Evolutionary conservation across 192 early-diverging fungal species (phyloP).

Genomic region (Coemansia sp.): DNA sequence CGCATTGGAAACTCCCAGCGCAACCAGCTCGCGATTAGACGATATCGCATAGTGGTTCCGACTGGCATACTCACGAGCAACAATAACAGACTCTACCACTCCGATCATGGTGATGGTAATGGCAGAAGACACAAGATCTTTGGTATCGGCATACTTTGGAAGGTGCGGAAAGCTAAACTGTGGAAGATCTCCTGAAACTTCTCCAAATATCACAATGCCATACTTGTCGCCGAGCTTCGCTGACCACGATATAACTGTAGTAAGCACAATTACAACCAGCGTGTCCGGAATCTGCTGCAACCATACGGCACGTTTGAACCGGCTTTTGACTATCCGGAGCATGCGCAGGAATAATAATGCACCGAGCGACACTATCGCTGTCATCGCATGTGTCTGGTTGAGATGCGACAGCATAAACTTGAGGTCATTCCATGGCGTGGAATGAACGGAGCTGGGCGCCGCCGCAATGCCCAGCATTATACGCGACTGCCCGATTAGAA

Average conservation of each 20-base stretch:
- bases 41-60: slow-evolving; percentile 90
- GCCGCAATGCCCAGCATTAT: slow-evolving; percentile 66
- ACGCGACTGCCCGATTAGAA: slow-evolving; percentile 85
- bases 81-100: slow-evolving; percentile 95
- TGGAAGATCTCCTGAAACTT: slow-evolving; percentile 62
- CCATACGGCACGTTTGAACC: slow-evolving; percentile 41
- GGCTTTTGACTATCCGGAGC: slow-evolving; percentile 35
- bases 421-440: slow-evolving; percentile 79
- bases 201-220: slow-evolving; percentile 78
- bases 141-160: slow-evolving; percentile 61
- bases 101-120: slow-evolving; percentile 94
- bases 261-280: slow-evolving; percentile 74
- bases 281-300: slow-evolving; percentile 91
- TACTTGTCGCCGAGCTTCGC: slow-evolving; percentile 44
- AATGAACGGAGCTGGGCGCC: slow-evolving; percentile 58
- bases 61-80: slow-evolving; percentile 88
- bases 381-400: slow-evolving; percentile 63
- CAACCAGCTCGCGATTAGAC: slow-evolving; percentile 95
- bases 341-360: slow-evolving; percentile 71
- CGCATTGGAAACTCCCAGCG: slow-evolving; percentile 86
- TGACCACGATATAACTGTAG: slow-evolving; percentile 73
- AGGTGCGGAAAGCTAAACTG: slow-evolving; percentile 58
- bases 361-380: slow-evolving; percentile 66
- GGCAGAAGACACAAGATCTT: slow-evolving; percentile 73
- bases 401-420: slow-evolving; percentile 66